Conservation (phyloP, 1,284 basidiomycete genomes). For the Leccinum fallax region DNA sequence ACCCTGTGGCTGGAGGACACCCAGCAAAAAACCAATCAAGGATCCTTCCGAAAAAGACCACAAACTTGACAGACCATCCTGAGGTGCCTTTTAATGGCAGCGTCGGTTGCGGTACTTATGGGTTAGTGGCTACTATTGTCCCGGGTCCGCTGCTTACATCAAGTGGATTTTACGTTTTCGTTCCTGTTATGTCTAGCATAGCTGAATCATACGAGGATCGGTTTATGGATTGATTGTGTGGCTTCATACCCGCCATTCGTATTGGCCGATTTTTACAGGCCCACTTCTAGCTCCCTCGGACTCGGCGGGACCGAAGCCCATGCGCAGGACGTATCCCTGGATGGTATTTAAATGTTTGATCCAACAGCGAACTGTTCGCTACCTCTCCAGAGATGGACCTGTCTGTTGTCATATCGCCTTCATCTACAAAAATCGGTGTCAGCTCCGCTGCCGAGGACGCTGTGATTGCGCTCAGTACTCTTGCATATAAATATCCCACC, state of each 20-base stretch:
- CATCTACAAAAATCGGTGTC: background rate
- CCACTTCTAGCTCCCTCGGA: background rate
- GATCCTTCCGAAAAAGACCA: background rate
- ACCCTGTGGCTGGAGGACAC: background rate
- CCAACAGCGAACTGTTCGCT: background rate
- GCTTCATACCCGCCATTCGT: background rate
- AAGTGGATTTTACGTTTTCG: background rate
- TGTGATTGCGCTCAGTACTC: background rate
- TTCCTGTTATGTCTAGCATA: background rate
- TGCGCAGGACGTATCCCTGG: background rate
- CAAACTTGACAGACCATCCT: background rate
- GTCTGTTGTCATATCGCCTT: background rate
- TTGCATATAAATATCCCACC: conserved; percentile 2
- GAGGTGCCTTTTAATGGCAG: background rate
- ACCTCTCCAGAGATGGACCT: conserved; percentile 8
- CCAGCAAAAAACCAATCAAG: background rate
- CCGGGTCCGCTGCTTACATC: background rate
- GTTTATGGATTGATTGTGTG: background rate
- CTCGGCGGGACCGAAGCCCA: conserved; percentile 1
- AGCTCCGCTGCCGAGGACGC: background rate
- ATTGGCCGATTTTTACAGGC: background rate
- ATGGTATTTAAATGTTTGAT: conserved; percentile 1
- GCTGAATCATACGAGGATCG: background rate
- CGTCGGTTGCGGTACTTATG: background rate
- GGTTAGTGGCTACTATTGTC: background rate